Conservation (phyloP, 2,329 filamentous ascomycete genomes). For the Byssochlamys sp. region DNA sequence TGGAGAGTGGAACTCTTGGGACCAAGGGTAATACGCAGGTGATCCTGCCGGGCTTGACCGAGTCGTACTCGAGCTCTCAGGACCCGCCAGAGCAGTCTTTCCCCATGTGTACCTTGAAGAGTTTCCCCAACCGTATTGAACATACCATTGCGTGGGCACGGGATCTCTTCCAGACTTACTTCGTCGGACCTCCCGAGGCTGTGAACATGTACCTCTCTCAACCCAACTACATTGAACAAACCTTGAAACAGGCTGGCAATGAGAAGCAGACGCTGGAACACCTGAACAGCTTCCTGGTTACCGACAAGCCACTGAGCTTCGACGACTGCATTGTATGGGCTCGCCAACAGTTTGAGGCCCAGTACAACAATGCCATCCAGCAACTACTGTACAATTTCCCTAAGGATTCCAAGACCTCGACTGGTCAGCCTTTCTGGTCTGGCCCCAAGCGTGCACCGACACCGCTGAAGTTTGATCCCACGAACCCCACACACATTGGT, state of each 20-base stretch:
- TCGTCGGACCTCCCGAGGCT: conserved; percentile 85
- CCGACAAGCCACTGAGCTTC: conserved; percentile 81
- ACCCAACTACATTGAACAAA: conserved; percentile 77
- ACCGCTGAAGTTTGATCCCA: conserved; percentile 74
- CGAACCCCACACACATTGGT: conserved; percentile 74
- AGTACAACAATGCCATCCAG: conserved; percentile 93
- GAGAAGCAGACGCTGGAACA: conserved; percentile 89
- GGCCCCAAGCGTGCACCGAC: conserved; percentile 94
- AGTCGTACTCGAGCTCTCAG: conserved; percentile 94
- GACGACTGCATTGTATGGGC: conserved; percentile 97
- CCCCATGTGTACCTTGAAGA: conserved; percentile 94
- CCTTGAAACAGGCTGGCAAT: conserved; percentile 84
- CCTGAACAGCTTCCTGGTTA: conserved; percentile 79
- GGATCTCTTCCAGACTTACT: conserved; percentile 87
- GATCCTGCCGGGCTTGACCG: conserved; percentile 77
- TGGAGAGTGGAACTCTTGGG: conserved; percentile 95
- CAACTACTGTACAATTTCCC: conserved; percentile 96
- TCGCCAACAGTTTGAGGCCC: conserved; percentile 83
- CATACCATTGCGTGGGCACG: conserved; percentile 98
- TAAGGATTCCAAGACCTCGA: conserved; percentile 80
- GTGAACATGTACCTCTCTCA: conserved; percentile 90
- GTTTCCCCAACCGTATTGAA: conserved; percentile 96
- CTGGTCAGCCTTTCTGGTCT: conserved; percentile 90
- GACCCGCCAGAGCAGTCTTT: conserved; percentile 97
- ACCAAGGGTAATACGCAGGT: conserved; percentile 99